phyloP scores from a whole-genome alignment of 805 yeast genomes.

The Spencermartinsiella europaea region DNA sequence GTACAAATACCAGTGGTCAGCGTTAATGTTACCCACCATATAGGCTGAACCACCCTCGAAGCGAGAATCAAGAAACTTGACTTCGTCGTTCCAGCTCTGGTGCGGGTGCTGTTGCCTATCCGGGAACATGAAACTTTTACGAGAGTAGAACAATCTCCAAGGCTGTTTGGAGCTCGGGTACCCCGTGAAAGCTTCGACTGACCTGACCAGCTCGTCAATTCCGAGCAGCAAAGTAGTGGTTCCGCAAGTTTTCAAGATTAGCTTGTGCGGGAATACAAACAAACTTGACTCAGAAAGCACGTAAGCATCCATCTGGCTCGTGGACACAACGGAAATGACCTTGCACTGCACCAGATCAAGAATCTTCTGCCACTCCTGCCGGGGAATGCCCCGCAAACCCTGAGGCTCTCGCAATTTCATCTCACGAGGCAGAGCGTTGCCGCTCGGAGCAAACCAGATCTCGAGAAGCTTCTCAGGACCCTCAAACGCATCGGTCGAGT shows the following conservation, averaged over 20 bases:
- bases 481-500: constrained; percentile 89
- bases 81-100: constrained; percentile 79
- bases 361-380: constrained; percentile 62
- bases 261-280: constrained; percentile 80
- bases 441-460: constrained; percentile 71
- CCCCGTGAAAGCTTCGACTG: constrained; percentile 42
- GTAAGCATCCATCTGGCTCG: constrained; percentile 69
- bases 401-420: constrained; percentile 22
- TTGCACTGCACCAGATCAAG: constrained; percentile 84
- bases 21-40: constrained; percentile 72
- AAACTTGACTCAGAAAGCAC: constrained; percentile 83
- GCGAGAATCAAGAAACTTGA: constrained; percentile 56
- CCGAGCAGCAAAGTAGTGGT: constrained; percentile 88
- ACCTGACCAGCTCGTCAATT: constrained; percentile 55
- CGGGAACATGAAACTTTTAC: constrained; percentile 92
- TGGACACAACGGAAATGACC: constrained; percentile 71
- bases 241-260: constrained; percentile 92
- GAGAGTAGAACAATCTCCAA: constrained; percentile 76
- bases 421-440: constrained; percentile 36
- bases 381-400: constrained; percentile 58
- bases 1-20: constrained; percentile 89
- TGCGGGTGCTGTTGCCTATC: constrained; percentile 76
- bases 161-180: constrained; percentile 37
- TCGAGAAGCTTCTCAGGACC: constrained; percentile 95
- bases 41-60: constrained; percentile 63